Base-by-base conservation (phyloP, 345 rosid genomes). In the Populus simonii region DNA sequence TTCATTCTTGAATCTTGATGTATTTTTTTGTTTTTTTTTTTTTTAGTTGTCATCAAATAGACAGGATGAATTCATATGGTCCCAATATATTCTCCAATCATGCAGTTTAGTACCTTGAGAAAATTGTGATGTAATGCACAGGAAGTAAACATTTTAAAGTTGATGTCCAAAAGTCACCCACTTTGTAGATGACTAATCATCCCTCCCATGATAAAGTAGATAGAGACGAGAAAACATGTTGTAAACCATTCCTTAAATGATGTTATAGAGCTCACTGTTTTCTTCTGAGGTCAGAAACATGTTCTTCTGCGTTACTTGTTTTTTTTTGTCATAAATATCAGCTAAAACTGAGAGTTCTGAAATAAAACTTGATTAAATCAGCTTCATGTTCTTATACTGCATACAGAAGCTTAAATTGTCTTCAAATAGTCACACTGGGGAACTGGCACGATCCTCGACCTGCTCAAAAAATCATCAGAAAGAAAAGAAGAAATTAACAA, bases 361-460 rank as follows among this genome's bases (percentile, higher is more conserved):
- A 57, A 57, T 23, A n/a, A 9, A 23, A n/a, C 12, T 57, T 57
- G 27, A n/a, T 57, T 3, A 22, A 9, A n/a, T 53, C 9, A 20
- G 59, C 8, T 20, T 53, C 59, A 20, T 59, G 53, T 74, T 31
- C 22, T 9, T 61, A 8, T 29, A 31, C 49, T 35, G 35, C 66
- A 36, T 7, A 23, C 43, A 17, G 13, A 25, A 66, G 70, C 38
- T 11, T 38, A 43, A 25, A 70, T 38, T 71, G 25, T 76, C 74
- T 75, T 89, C 85, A 84, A 20, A 85, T 69, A 11, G 80, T 83
- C 67, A 87, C 89, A 62, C 89, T 85, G 7, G 90, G 90, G 71
- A 89, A 82, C 66, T 71, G 77, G 84, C 92, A 89, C 6, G 35
- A 53, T 72, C 87, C 87, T 29, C 74, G 53, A 68, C 90, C 92